Percentiles rank a stretch among this genome's conserved stretches.
These are phyloP conservation scores for Gnomoniopsis sp. DNA, from an alignment of 2,329 filamentous ascomycete species.

Conservation along the genomic window DNA sequence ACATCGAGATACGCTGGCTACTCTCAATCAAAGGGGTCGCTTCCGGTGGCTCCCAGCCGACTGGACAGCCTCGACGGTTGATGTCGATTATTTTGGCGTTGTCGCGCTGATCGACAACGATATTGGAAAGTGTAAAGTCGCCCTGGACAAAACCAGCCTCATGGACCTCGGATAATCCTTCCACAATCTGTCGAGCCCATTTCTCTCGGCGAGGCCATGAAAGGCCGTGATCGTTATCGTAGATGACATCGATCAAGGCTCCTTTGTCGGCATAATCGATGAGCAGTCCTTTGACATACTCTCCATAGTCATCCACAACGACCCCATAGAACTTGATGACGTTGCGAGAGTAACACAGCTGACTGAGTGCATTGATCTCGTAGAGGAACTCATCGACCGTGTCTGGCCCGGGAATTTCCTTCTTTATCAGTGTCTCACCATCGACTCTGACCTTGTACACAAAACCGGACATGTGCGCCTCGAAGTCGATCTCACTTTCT, in stretches of 20 bases:
- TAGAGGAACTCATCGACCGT: slow-evolving; percentile 96
- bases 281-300: slow-evolving; percentile 79
- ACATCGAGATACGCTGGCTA: slow-evolving; percentile 90
- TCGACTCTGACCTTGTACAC: slow-evolving; percentile 85
- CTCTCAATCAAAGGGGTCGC: slow-evolving; percentile 80
- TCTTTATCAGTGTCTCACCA: slow-evolving; percentile 78
- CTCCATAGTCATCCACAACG: slow-evolving; percentile 73
- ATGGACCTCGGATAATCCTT: slow-evolving; percentile 87
- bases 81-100: slow-evolving; percentile 98
- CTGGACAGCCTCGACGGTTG: slow-evolving; percentile 92
- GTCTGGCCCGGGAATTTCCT: slow-evolving; percentile 94
- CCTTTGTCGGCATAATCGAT: slow-evolving; percentile 86
- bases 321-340: slow-evolving; percentile 87
- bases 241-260: slow-evolving; percentile 86
- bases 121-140: slow-evolving; percentile 95
- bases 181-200: slow-evolving; percentile 90
- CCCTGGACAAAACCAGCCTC: slow-evolving; percentile 96
- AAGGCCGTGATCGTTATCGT: slow-evolving; percentile 63
- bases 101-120: slow-evolving; percentile 81
- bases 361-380: slow-evolving; percentile 91
- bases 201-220: slow-evolving; percentile 72
- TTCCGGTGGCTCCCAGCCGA: slow-evolving; percentile 97
- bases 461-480: slow-evolving; percentile 92
- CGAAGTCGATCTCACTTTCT: slow-evolving; percentile 77
- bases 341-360: slow-evolving; percentile 66